A percentile compares a stretch with the other conserved stretches of the same genome.
Evolutionary conservation across 352 stramenopile genomes (phyloP).

Genomic region (Globisporangium solare): DNA sequence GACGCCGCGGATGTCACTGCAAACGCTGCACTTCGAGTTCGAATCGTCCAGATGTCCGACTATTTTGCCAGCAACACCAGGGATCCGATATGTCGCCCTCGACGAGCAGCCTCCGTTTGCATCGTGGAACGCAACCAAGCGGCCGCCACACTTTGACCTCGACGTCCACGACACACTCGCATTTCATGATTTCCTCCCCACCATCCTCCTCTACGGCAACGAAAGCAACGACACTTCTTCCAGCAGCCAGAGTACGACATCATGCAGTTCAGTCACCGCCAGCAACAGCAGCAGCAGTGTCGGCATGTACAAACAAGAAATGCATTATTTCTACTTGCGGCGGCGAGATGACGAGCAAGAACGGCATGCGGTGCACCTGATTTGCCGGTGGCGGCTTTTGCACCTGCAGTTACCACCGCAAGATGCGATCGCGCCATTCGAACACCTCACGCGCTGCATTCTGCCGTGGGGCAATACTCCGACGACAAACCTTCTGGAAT

Average conservation of each 20-base stretch:
- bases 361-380: conserved; percentile 37
- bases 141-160: not conserved
- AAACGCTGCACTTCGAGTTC: not conserved
- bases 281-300: not conserved
- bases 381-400: conserved; percentile 59
- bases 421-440: conserved; percentile 49
- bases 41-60: not conserved
- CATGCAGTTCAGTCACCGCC: too few relatives aligned
- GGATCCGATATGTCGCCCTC: conserved; percentile 41
- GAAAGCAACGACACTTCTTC: not conserved
- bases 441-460: conserved; percentile 34
- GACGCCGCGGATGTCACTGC: conserved; percentile 17
- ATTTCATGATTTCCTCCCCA: conserved; percentile 50
- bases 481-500: conserved; percentile 1
- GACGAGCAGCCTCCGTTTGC: conserved; percentile 23
- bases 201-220: conserved; percentile 12
- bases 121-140: not conserved
- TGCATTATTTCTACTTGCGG: conserved; percentile 52
- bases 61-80: conserved; percentile 28
- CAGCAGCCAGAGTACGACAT: not conserved
- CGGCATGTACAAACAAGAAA: conserved; percentile 1
- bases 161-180: conserved; percentile 31
- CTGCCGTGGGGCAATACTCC: conserved; percentile 25
- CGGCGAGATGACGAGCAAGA: conserved; percentile 30
- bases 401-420: conserved; percentile 36